Evolutionary conservation across 1,284 basidiomycete genomes (phyloP), one percentile per base, ranked within the genome.

Genomic region (Entoloma clypeatum): DNA sequence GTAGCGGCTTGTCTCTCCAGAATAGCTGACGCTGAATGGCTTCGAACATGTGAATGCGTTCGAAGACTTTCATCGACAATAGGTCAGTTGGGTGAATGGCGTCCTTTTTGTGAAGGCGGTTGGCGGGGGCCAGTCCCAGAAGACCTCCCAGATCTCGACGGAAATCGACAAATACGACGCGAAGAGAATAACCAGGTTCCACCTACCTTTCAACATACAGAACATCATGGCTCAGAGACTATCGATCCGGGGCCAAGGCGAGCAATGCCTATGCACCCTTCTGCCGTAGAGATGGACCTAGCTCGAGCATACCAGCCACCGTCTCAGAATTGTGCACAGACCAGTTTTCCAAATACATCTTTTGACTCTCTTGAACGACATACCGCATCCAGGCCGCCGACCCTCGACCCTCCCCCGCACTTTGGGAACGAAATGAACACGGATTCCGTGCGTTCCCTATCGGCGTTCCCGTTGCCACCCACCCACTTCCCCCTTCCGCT

Each of bases 11-110:
- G 69, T 44, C 64, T 88, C 8, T 71, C 81, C 11, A 72, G 82
- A 23, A 64, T 88, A 11, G 84, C 84, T 2, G 86, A 89, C 47
- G 78, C 79, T 2, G 82, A 87, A 62, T 89, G 86, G 86, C 55
- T 74, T 23, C 76, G 77, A 25, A 65, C 75, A n/a, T 85, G 81
- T 50, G 86, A 88, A 63, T 69, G 69, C 17, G 74, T 88, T 14
- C 73, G 84, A 23, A 68, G 77, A 6, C 75, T 77, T 52, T 73
- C 81, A 11, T 77, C 81, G 0, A 72, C 71, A 5, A 68, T 89
- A 22, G 86, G 84, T 1, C 68, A 67, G 16, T 66, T 89, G 5
- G 81, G 79, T 5, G 76, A 86, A 67, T 86, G 79, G 77, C 71
- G 77, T 31, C 68, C 77, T 2, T 61, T 84, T 5, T 87, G 86